Evolutionary conservation across 2,329 filamentous ascomycete species (phyloP), one percentile per base, ranked within the genome.

Genomic region (Diaporthe vaccinii): DNA sequence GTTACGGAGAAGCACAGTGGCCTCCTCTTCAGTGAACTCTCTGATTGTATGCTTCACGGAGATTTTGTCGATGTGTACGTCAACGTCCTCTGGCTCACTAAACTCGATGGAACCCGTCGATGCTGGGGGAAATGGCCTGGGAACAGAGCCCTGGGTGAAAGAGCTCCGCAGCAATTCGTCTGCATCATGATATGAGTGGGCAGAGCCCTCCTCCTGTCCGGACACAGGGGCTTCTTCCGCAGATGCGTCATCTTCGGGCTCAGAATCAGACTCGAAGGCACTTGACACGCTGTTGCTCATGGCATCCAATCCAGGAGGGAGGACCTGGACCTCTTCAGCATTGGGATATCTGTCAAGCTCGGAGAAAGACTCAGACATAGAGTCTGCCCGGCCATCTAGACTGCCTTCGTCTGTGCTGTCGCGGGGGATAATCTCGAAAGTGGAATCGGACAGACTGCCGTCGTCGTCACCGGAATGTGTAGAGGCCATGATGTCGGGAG

Each of bases 401-500:
- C 87, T 89, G 80, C 89, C 88, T 77, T 85, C 87, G 77, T 91
- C 89, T 73, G 86, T 87, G 78, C 84, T 85, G 73, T 84, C 84
- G 41, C 73, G 73, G 41, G 69, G 57, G 80, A 92, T 87, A 65
- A 91, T 83, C 79, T 91, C 90, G 81, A 89, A 92, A 75, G 88
- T 85, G 73, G 90, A 90, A 79, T 90, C 90, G 79, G 86, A 83
- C 79, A 91, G 80, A 79, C 84, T 90, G 81, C 88, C 87, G 77
- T 87, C 86, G 55, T 89, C 87, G 75, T 86, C 84, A 39, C 83
- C 83, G 58, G 84, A 79, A 72, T 80, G 83, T 51, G 84, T 83
- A 31, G 85, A 82, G 77, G 85, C 85, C 88, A 90, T 90, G 77
- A 91, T 90, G 82, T 89, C 87, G 71, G 88, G 89, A 41, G 89